These are phyloP conservation scores for Mycena floridula DNA, from an alignment of 768 basidiomycete species.

Conservation along the genomic window DNA sequence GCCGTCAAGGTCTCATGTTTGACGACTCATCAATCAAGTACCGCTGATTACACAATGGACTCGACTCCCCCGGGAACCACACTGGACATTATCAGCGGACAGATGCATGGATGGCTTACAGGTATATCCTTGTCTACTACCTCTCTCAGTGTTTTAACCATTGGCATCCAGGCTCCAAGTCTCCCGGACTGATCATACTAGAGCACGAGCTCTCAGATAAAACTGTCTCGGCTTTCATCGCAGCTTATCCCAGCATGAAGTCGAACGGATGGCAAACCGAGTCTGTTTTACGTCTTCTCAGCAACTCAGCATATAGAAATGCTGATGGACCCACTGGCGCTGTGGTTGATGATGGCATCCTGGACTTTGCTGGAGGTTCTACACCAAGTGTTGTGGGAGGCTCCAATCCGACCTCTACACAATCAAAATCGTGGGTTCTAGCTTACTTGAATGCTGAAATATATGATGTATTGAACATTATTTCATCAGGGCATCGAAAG, in stretches of 20 bases:
- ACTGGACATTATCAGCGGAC: slow-evolving; percentile 35
- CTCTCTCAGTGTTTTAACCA: background rate
- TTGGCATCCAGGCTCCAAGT: slow-evolving; percentile 59
- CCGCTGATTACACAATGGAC: slow-evolving; percentile 69
- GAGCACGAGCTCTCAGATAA: slow-evolving; percentile 73
- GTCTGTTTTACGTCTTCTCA: slow-evolving; percentile 45
- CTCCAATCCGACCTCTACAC: too few species aligned
- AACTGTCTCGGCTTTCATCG: slow-evolving; percentile 62
- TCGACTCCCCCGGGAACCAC: slow-evolving; percentile 31
- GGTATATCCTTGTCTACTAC: slow-evolving; percentile 21
- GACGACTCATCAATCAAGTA: slow-evolving; percentile 31
- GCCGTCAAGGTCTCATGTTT: too few species aligned
- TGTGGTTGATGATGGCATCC: background rate
- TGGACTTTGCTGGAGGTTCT: too few species aligned
- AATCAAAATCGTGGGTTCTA: too few species aligned
- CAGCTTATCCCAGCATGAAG: slow-evolving; percentile 55
- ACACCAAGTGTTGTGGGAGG: too few species aligned
- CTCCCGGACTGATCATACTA: slow-evolving; percentile 73
- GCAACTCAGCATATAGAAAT: background rate
- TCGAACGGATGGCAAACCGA: slow-evolving; percentile 65
- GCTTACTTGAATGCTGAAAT: too few species aligned
- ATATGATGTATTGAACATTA: too few species aligned
- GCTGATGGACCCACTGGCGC: background rate
- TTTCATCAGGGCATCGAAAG: too few species aligned
- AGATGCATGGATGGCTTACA: slow-evolving; percentile 52